Conservation (phyloP, 1,139 yeast species). For the Chernovozyma aurita region DNA sequence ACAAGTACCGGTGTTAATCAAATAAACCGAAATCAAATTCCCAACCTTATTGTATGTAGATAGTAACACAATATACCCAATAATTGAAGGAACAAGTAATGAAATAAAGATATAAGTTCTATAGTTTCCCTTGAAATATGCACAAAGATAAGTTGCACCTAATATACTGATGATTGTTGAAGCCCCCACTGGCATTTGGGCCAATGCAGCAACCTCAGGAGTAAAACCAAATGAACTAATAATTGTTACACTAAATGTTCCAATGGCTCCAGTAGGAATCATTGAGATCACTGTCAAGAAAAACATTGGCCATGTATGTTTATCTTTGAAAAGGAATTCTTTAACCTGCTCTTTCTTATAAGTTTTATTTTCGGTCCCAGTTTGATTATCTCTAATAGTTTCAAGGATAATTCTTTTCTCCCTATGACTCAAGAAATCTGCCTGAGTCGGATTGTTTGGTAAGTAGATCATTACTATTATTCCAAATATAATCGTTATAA, state of each 20-base stretch:
- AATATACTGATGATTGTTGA: conserved; percentile 31
- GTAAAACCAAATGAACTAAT: conserved; percentile 34
- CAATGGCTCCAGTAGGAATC: conserved; percentile 40
- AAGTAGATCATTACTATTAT: conserved; percentile 22
- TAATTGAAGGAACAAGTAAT: conserved; percentile 31
- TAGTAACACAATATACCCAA: conserved; percentile 34
- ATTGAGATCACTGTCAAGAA: conserved; percentile 30
- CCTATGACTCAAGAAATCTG: conserved; percentile 23
- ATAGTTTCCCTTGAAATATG: conserved; percentile 10
- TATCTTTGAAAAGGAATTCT: conserved; percentile 27
- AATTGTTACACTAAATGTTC: conserved; percentile 37
- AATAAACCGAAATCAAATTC: conserved; percentile 32
- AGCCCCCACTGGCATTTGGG: conserved; percentile 39
- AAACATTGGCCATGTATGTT: conserved; percentile 34
- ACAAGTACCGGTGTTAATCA: conserved; percentile 33
- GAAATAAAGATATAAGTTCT: conserved; percentile 23
- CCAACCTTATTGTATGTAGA: conserved; percentile 22
- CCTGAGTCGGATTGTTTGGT: conserved; percentile 29
- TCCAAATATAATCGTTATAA: conserved; percentile 31
- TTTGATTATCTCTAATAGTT: conserved; percentile 26
- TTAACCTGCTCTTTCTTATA: conserved; percentile 20
- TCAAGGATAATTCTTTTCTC: conserved; percentile 28
- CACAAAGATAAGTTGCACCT: conserved; percentile 27
- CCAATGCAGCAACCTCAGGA: conserved; percentile 28
- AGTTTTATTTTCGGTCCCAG: conserved; percentile 20